Evolutionary conservation across 176 grass and related monocot genomes (phyloP), one percentile per base, ranked within the genome.

Genomic region (Urochloa ruziziensis): DNA sequence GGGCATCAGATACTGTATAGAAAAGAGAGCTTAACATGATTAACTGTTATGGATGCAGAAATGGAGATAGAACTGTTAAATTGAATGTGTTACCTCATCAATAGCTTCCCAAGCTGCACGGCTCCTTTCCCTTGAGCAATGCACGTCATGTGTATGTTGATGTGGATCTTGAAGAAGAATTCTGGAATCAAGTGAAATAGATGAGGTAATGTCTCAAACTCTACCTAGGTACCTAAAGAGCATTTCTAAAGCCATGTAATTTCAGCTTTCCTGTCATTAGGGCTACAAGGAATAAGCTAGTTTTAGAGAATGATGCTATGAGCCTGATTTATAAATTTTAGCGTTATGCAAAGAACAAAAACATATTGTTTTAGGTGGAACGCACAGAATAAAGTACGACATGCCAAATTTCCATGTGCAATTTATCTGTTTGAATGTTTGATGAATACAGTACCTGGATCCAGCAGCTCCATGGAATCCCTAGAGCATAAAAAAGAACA

Each of bases 121-220:
- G 67, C 96, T 98, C 85, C 96, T 88, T 88, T 95, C 93, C 77
- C 93, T 98, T 58, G 96, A 98, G 79, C 96, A 98, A 88, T 95
- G 96, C 30, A 98, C 72, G 71, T 91, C 87, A 80, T 76, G 74
- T 76, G 68, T 86, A 15, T 98, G 60, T 30, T 51, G 43, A 86
- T 88, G 60, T 30, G 58, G 43, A 86, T 88, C 85, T 88, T 90
- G 84, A 84, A 90, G 79, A 91, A 86, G 82, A 82, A 63, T 80
- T 85, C 96, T 98, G 80, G 51, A 83, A 86, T 91, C 66, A 82
- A 75, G 29, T 36, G n/a, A 47, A 65, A 73, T 75, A 71, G 17
- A 48, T 37, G 63, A 67, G 29, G 62, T 39, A 54, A 54, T 85
- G 49, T 73, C 27, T 35, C 12, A 83, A 75, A 83, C 36, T 88